Evolutionary conservation across 2,329 filamentous ascomycete genomes (phyloP).

Genomic region (Diatrype stigma): DNA sequence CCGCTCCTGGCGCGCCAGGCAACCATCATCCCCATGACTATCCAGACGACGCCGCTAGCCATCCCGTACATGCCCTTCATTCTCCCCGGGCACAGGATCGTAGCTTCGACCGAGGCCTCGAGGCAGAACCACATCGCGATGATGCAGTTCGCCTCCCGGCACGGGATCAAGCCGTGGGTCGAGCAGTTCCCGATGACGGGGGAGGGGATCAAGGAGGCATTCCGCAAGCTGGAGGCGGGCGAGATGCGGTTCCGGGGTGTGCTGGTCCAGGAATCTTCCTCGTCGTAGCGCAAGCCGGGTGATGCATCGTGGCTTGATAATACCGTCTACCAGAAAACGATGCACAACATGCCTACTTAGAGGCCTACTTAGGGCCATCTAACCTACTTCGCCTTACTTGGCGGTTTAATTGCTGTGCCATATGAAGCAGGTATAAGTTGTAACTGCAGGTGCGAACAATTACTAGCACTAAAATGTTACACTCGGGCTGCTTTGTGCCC

Average conservation of each 20-base stretch:
- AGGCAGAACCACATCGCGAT: conserved; percentile 10
- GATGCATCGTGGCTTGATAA: too few relatives aligned
- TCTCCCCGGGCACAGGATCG: conserved; percentile 1
- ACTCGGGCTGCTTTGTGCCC: too few relatives aligned
- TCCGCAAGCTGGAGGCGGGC: conserved; percentile 8
- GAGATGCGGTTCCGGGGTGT: conserved; percentile 13
- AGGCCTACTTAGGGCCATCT: too few relatives aligned
- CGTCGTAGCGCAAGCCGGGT: not conserved
- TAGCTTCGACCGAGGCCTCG: conserved; percentile 9
- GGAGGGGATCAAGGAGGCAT: conserved; percentile 9
- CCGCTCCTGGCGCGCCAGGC: not conserved
- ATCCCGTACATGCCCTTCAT: conserved; percentile 2
- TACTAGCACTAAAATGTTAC: too few relatives aligned
- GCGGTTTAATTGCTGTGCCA: too few relatives aligned
- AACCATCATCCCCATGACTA: conserved; percentile 2
- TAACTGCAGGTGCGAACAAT: too few relatives aligned
- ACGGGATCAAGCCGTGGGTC: conserved; percentile 10
- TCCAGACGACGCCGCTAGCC: conserved; percentile 1
- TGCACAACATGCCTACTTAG: too few relatives aligned
- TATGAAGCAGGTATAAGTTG: too few relatives aligned
- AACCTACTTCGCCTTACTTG: too few relatives aligned
- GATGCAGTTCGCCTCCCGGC: conserved; percentile 11
- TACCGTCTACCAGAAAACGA: too few relatives aligned
- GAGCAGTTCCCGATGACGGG: conserved; percentile 13
- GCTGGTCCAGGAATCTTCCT: conserved; percentile 2